Base-by-base conservation (phyloP, 1,284 basidiomycete genomes). In the Flammula alnicola region DNA sequence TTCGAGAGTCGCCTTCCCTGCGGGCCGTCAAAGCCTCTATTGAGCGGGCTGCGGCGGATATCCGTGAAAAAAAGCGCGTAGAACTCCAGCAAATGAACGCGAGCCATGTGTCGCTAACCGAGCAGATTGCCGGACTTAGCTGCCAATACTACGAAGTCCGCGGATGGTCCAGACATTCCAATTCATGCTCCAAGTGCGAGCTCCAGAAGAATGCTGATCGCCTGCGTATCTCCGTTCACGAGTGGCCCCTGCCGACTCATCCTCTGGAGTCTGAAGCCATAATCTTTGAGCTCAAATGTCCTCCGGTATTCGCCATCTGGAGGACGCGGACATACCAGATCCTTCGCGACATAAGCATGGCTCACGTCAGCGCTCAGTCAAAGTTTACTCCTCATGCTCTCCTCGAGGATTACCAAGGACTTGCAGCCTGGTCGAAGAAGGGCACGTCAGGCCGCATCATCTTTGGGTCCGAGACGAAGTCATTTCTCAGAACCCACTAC, bases 221-320 rank as follows among this genome's bases (percentile, higher is more conserved):
- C 0, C 55, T 80, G 58, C 8, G 31, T 0, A 79, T 82, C 30
- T 2, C 31, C 0, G 55, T 76, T 3, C 62, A 77, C 36, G 80
- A 83, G 42, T 80, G 78, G 80, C 79, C 79, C 0, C 58, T 83
- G 25, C 77, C 80, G 0, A 26, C 48, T 0, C 39, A 62, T 7
- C 2, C 22, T 2, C 31, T 62, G 1, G 22, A 46, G 1, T 68
- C 67, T 0, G 58, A 69, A 41, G 54, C 51, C 0, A 66, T 69
- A 0, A 62, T 81, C 0, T 81, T 83, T 39, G 80, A 83, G 45
- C 51, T 80, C 1, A 43, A 55, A 3, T 68, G 68, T 35, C 81
- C 81, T 0, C 20, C 51, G 0, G 51, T 57, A 0, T 77, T 79
- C 49, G 52, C 62, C 3, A 61, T 68, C 27, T 82, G 80, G 81